Evolutionary conservation across 176 grass and related monocot species (phyloP), one percentile per base, ranked within the genome.

Genomic region (Ananas comosus): DNA sequence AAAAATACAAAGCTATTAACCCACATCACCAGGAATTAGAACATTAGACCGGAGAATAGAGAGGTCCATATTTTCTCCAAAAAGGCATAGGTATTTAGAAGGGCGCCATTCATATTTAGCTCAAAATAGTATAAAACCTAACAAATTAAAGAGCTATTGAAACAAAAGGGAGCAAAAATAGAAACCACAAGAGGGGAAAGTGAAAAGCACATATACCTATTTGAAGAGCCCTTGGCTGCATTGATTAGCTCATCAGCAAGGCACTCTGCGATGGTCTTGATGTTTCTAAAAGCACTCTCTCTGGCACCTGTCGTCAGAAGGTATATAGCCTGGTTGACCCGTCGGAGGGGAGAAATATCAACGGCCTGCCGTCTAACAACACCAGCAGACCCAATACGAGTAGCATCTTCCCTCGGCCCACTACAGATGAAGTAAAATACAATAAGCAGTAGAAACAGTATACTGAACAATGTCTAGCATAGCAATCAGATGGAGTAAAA

Each of bases 191-290:
- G 0, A 21, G 57, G 19, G n/a, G 8, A 17, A 48, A 14, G 65
- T n/a, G 54, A 65, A 8, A 51, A 66, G 12, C 29, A 21, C 51
- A 64, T 13, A 8, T 77, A 91, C 85, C 85, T 91, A 58, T 91
- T 91, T 52, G 89, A 88, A 49, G 89, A 88, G 12, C 89, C 89
- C 73, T 91, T 91, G 66, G 89, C 89, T 2, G 89, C 89, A 68
- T 91, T 91, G 69, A 91, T 91, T 50, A 87, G 75, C 75, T 87
- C 80, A 21, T 82, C 84, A 16, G 84, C 84, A 28, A 87, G 84
- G 79, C 89, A 91, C 61, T 91, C 89, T 10, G 89, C 89, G n/a
- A 91, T 91, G 72, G 89, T 91, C 63, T 91, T 91, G n/a, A 91
- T 82, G 33, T 91, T 91, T 80, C 89, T 83, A 58, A 91, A 91